These are phyloP conservation scores for Chlamydomonas reinhardtii DNA, from an alignment of 163 green algal species.

Conservation along the genomic window DNA sequence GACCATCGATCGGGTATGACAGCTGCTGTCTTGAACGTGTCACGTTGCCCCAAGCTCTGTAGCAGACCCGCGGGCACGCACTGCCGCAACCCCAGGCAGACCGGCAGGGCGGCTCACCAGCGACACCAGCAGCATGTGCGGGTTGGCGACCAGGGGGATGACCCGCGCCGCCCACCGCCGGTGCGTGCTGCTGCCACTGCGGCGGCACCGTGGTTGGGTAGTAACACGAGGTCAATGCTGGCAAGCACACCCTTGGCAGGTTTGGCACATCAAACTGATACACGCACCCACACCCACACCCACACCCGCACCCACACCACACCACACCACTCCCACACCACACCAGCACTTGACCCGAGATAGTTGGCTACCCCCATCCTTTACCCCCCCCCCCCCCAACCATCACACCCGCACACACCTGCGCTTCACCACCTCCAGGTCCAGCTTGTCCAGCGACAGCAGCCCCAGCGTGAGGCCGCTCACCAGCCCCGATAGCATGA, in stretches of 20 bases:
- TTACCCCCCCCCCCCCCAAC: too few species aligned
- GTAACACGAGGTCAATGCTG: too few species aligned
- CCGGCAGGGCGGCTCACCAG: too few species aligned
- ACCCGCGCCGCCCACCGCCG: constrained; percentile 57
- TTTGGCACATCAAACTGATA: not conserved
- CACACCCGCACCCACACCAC: not conserved
- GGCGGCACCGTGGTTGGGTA: too few species aligned
- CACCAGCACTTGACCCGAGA: too few species aligned
- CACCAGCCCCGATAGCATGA: constrained; percentile 8
- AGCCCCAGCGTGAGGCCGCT: constrained; percentile 87
- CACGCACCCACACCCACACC: not conserved
- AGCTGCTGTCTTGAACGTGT: too few species aligned
- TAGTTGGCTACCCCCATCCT: too few species aligned
- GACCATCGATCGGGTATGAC: too few species aligned
- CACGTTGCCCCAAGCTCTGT: too few species aligned
- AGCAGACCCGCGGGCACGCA: too few species aligned
- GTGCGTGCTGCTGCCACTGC: constrained; percentile 63
- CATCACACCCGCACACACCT: not conserved
- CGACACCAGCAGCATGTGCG: constrained; percentile 90
- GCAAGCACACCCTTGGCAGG: not conserved
- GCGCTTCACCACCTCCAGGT: constrained; percentile 66
- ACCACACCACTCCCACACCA: not conserved
- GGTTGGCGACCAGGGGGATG: constrained; percentile 65
- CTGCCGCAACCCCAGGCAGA: too few species aligned
- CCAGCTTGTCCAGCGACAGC: constrained; percentile 84